A percentile compares a stretch with the other conserved stretches of the same genome.
Conservation (phyloP, 2,329 filamentous ascomycete species). For the Apiospora pterosperma region DNA sequence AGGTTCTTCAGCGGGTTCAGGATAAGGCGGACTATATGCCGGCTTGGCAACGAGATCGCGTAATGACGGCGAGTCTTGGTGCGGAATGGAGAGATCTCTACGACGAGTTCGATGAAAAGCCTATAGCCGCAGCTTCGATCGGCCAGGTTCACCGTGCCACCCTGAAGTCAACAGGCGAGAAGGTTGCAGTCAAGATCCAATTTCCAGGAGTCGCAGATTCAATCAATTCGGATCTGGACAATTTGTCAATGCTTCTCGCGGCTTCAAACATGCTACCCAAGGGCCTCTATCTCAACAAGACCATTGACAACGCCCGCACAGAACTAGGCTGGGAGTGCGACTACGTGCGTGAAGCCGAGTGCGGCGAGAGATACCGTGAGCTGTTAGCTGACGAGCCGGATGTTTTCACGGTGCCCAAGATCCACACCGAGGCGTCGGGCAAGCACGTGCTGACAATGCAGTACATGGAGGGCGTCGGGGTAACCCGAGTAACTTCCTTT, state of each 20-base stretch:
- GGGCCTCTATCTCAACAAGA: conserved; percentile 93
- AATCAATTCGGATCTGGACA: conserved; percentile 94
- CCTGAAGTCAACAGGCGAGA: conserved; percentile 68
- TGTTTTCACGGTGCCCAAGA: conserved; percentile 75
- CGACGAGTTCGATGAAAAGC: conserved; percentile 79
- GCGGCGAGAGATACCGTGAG: conserved; percentile 69
- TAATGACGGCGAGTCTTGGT: conserved; percentile 76
- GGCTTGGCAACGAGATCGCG: conserved; percentile 82
- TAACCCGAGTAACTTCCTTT: conserved; percentile 75
- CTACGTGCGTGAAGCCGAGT: conserved; percentile 84
- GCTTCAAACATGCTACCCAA: conserved; percentile 87
- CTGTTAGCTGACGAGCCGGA: conserved; percentile 73
- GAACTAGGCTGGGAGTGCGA: conserved; percentile 98
- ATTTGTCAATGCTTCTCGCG: conserved; percentile 84
- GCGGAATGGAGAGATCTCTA: conserved; percentile 82
- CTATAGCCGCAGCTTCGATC: conserved; percentile 93
- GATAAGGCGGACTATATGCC: conserved; percentile 99
- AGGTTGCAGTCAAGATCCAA: conserved; percentile 93
- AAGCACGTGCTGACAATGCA: conserved; percentile 90
- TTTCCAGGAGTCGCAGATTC: conserved; percentile 95
- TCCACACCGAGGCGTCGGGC: conserved; percentile 77
- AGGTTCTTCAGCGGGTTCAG: conserved; percentile 90
- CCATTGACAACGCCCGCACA: conserved; percentile 87
- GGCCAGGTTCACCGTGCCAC: conserved; percentile 90
- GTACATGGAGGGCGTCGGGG: conserved; percentile 79